Base-by-base conservation (phyloP, 768 basidiomycete genomes). In the Leccinum rimulosum region DNA sequence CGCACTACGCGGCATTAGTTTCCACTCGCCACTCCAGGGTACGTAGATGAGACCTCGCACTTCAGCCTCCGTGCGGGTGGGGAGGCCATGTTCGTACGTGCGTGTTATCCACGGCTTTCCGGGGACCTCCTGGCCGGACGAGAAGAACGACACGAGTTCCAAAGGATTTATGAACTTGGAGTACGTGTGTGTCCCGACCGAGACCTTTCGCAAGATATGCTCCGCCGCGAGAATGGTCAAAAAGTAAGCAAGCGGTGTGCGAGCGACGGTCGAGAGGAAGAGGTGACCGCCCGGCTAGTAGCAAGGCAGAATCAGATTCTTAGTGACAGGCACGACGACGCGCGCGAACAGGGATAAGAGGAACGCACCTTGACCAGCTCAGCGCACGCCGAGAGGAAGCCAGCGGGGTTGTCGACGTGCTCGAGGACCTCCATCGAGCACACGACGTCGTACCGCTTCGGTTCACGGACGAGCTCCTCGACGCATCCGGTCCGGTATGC, bases 371-470 rank as follows among this genome's bases (percentile, higher is more conserved):
- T 98, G 64, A 96, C 84, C 31, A 98, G 82, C 58, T 88, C 80
- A 0, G 90, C 90, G 64, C 94, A 89, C 40, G 88, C 85, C 30
- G 83, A 78, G 52, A 99, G 80, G 73, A 99, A 99, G 7, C 81
- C 80, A 6, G 84, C 79, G 1, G 97, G 95, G 67, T 96, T 88
- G 70, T 97, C 91, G 53, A 99, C 97, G 68, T 99, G 97, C 75
- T 99, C 97, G 31, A 99, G 70, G 8, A 99, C 96, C 73, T 99
- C 97, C 93, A 98, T 93, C 10, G 95, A 91, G 70, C 94, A 97
- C 14, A 99, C 95, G 19, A 95, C 83, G 70, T 98, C 96, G 69
- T 88, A 98, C 54, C 84, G 84, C 64, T 80, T 80, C 14, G 82
- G 71, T 5, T 86, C 84, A 11, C 80, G 68, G 30, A 91, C 74